Evolutionary conservation across 1,284 basidiomycete species (phyloP), one percentile per base, ranked within the genome.

Genomic region (Retiboletus fuscus): DNA sequence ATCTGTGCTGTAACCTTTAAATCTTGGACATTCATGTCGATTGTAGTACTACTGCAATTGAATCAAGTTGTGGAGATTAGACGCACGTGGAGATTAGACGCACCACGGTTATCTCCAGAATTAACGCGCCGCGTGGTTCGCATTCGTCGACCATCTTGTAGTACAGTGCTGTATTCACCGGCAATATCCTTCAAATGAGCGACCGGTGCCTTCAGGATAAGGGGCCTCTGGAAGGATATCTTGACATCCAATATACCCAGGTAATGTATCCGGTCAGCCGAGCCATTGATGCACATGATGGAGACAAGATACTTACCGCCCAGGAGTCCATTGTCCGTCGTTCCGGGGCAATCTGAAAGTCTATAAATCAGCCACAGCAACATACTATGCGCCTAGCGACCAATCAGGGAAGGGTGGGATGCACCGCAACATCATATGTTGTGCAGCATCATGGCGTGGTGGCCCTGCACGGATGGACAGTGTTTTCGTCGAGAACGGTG

Each of bases 331-430:
- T 8, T 70, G 69, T 39, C 66, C 66, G 5, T 1, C 22, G 3
- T 70, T 68, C 13, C 16, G 30, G 22, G 28, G 53, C 8, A 4
- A 20, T 13, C 24, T 70, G 10, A 57, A 62, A 28, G 63, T 70
- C 3, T 70, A 49, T 22, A 46, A 60, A 20, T 70, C 46, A 6
- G 69, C 69, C 3, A 30, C 55, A 0, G 46, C 58, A 7, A 67
- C 30, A 22, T 67, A 61, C 66, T 67, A 61, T 43, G 58, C 66
- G 24, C 41, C 69, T 58, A 67, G 61, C 43, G 61, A 70, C 34
- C 66, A 68, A 13, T 68, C 53, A 12, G 66, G 61, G 13, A 58
- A 26, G 18, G 66, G 39, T 5, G 49, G 69, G 3, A 64, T 70
- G 66, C 66, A 61, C 20, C 8, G 26, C 20, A 41, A 68, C 28